A percentile compares a stretch with the other conserved stretches of the same genome.
Evolutionary conservation across 306 rosid genomes (phyloP).

Genomic region (Trichosanthes truncata): DNA sequence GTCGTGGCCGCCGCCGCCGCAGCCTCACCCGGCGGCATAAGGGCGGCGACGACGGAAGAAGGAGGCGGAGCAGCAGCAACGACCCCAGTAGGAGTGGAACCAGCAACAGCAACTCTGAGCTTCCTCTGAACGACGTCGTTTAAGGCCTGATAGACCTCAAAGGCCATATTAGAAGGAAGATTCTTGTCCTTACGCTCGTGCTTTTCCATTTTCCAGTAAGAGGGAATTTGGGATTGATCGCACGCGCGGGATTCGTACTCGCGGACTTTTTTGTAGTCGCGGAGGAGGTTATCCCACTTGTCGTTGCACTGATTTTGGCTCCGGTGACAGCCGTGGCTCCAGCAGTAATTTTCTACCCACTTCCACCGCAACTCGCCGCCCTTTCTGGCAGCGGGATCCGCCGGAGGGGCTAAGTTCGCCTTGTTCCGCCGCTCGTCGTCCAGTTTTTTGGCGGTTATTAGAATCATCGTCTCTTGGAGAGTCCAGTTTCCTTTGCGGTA

Average conservation of each 20-base stretch:
- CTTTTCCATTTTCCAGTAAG: conserved; percentile 46
- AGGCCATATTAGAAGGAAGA: conserved; percentile 47
- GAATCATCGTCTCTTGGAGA: conserved; percentile 40
- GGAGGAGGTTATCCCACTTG: conserved; percentile 59
- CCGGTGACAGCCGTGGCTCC: conserved; percentile 47
- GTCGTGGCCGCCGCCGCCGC: background rate
- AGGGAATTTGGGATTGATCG: conserved; percentile 15
- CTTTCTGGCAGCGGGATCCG: background rate
- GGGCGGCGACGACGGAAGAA: conserved; percentile 3
- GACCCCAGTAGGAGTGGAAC: background rate
- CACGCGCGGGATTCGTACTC: conserved; percentile 41
- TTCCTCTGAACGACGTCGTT: conserved; percentile 41
- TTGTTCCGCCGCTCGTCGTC: conserved; percentile 43
- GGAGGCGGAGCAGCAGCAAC: background rate
- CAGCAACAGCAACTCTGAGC: conserved; percentile 6
- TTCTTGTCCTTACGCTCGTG: conserved; percentile 41
- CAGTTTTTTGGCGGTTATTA: conserved; percentile 46
- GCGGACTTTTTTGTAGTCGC: conserved; percentile 55
- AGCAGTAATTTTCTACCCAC: conserved; percentile 68
- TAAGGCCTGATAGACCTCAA: conserved; percentile 40
- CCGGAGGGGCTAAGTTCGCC: background rate
- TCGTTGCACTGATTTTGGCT: conserved; percentile 67
- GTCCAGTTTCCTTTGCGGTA: conserved; percentile 69
- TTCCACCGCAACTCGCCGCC: conserved; percentile 56
- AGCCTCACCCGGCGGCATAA: background rate